phyloP scores from a whole-genome alignment of 2,329 filamentous ascomycete species.

The Venturia asperata region DNA sequence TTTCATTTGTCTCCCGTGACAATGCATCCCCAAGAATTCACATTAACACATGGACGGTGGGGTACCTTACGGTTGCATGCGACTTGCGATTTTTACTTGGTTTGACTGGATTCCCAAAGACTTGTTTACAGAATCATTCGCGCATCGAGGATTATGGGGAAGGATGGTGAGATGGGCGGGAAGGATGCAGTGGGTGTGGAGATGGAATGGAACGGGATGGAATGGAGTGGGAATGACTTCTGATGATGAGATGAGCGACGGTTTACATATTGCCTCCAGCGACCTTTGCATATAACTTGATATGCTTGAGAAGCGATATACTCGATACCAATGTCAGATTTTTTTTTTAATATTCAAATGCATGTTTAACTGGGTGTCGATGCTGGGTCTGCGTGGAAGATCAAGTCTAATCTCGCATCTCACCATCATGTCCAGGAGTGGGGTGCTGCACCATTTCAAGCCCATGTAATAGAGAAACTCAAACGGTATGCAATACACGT shows the following conservation, averaged over 20 bases:
- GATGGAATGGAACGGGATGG: background rate
- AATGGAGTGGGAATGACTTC: background rate
- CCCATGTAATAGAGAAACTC: no score
- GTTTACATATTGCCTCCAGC: background rate
- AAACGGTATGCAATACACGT: no score
- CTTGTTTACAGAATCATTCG: background rate
- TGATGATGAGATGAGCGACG: conserved; percentile 12
- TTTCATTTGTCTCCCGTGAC: background rate
- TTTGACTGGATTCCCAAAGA: conserved; percentile 4
- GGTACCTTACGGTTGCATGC: background rate
- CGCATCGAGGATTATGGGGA: background rate
- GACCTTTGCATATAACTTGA: conserved; percentile 6
- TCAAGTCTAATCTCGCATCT: no score
- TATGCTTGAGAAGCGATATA: conserved; percentile 13
- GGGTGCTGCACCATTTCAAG: no score
- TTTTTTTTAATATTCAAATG: background rate
- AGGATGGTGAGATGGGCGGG: background rate
- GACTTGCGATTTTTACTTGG: background rate
- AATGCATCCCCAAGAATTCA: background rate
- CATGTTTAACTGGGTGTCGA: background rate
- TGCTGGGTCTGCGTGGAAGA: no score
- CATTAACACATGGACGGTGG: background rate
- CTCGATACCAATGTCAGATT: conserved; percentile 11
- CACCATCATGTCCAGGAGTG: no score
- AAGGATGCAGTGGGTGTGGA: background rate